A percentile compares a stretch with the other conserved stretches of the same genome.
These are phyloP conservation scores for Solanum etuberosum DNA, from an alignment of 257 asterid species.

Conservation along the genomic window DNA sequence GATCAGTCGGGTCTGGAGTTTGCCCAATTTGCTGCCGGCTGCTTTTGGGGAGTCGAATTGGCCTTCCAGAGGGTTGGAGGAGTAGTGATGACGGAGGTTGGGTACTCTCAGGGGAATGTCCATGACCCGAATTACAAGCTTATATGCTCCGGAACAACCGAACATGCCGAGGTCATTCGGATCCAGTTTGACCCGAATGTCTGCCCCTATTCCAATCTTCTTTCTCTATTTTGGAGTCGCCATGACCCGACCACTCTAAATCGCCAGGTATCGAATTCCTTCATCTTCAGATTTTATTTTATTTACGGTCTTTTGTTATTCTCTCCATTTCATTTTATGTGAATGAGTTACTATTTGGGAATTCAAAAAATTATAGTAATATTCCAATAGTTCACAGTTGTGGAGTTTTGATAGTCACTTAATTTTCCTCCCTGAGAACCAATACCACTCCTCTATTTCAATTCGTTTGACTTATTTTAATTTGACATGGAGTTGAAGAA, in stretches of 20 bases:
- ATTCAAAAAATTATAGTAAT: no score
- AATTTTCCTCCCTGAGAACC: no score
- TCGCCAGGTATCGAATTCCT: constrained; percentile 52
- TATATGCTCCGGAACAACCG: constrained; percentile 58
- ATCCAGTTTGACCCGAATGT: constrained; percentile 80
- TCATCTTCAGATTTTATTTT: not conserved
- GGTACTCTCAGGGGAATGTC: constrained; percentile 60
- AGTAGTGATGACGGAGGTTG: constrained; percentile 75
- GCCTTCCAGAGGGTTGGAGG: constrained; percentile 83
- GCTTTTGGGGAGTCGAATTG: constrained; percentile 97
- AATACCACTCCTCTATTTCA: no score
- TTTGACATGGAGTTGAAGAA: no score
- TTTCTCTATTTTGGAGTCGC: constrained; percentile 77
- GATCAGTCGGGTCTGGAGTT: constrained; percentile 50
- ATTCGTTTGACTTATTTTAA: no score
- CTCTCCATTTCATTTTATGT: not conserved
- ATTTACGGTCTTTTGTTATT: not conserved
- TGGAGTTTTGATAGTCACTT: no score
- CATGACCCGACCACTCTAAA: constrained; percentile 92
- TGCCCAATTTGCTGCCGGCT: constrained; percentile 95
- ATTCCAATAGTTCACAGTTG: no score
- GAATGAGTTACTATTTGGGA: not conserved
- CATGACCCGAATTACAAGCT: constrained; percentile 71
- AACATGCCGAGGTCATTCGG: constrained; percentile 80
- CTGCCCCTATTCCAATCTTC: constrained; percentile 51